Percentiles rank a stretch among this genome's conserved stretches.
Evolutionary conservation across 2,329 filamentous ascomycete species (phyloP).

Genomic region (Coniella vitis): DNA sequence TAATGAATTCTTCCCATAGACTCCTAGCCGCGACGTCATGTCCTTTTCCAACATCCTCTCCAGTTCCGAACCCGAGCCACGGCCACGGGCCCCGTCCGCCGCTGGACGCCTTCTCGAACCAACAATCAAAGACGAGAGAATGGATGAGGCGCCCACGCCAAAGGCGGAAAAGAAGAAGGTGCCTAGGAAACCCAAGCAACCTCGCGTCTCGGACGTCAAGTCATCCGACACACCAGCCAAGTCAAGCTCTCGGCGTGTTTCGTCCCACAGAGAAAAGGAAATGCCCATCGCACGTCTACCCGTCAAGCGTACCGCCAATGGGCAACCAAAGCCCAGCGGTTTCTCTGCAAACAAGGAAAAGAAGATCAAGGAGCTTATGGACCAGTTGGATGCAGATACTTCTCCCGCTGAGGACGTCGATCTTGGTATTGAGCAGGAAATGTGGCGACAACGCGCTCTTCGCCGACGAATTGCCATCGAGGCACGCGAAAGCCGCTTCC

Average conservation of each 20-base stretch:
- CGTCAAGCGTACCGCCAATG: slow-evolving; percentile 55
- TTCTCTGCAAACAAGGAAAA: slow-evolving; percentile 56
- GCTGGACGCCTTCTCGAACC: slow-evolving; percentile 2
- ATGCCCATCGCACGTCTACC: slow-evolving; percentile 37
- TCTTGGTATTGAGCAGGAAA: slow-evolving; percentile 35
- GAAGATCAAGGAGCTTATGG: slow-evolving; percentile 61
- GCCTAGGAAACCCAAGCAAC: slow-evolving; percentile 36
- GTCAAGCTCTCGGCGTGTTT: slow-evolving; percentile 40
- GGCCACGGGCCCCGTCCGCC: slow-evolving; percentile 32
- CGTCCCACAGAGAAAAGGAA: slow-evolving; percentile 36
- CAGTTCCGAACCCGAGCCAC: slow-evolving; percentile 60
- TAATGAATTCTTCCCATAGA: slow-evolving; percentile 36
- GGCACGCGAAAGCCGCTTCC: slow-evolving; percentile 54
- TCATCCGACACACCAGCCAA: slow-evolving; percentile 42
- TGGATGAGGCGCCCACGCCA: slow-evolving; percentile 15
- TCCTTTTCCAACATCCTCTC: slow-evolving; percentile 93
- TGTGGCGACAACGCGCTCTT: slow-evolving; percentile 48
- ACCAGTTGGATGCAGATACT: slow-evolving; percentile 32
- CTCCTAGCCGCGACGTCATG: slow-evolving; percentile 73
- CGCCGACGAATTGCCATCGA: slow-evolving; percentile 67
- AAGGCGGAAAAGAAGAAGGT: slow-evolving; percentile 28
- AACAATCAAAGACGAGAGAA: slow-evolving; percentile 15
- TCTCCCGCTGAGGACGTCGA: slow-evolving; percentile 39
- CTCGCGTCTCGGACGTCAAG: slow-evolving; percentile 44
- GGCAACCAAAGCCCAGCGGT: slow-evolving; percentile 41